Percentiles rank a stretch among this genome's conserved stretches.
phyloP scores from a whole-genome alignment of 164 flowering plant genomes.

The Chimonanthus praecox region DNA sequence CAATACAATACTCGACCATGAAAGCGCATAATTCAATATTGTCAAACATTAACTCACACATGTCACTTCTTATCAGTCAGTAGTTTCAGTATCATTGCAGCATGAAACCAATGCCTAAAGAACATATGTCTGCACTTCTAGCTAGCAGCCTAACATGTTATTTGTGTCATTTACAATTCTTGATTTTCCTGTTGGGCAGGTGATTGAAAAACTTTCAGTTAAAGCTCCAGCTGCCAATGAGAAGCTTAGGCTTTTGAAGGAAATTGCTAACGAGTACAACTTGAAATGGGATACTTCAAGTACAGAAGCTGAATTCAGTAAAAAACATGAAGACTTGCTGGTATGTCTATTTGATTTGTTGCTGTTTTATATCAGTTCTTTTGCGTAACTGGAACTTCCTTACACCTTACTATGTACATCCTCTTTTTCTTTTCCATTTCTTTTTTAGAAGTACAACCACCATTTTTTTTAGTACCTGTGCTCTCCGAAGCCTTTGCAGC shows the following conservation, averaged over 20 bases:
- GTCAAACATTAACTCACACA: too few species aligned
- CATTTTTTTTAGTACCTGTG: too few species aligned
- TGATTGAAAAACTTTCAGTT: constrained; percentile 86
- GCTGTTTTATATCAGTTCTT: background rate
- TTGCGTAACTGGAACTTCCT: background rate
- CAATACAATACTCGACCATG: too few species aligned
- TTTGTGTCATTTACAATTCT: background rate
- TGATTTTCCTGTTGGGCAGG: constrained; percentile 30
- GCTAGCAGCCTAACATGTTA: background rate
- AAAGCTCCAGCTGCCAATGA: constrained; percentile 60
- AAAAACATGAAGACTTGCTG: constrained; percentile 87
- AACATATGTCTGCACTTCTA: background rate
- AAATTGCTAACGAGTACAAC: constrained; percentile 63
- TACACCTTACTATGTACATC: background rate
- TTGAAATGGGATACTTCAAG: constrained; percentile 80
- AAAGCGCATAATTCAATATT: too few species aligned
- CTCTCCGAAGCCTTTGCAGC: too few species aligned
- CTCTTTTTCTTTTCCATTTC: background rate
- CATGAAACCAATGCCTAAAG: too few species aligned
- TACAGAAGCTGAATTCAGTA: constrained; percentile 68
- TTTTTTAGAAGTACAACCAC: background rate
- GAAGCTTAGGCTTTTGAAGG: constrained; percentile 66
- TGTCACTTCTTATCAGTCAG: too few species aligned
- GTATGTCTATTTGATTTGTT: constrained; percentile 26
- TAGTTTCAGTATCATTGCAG: too few species aligned